phyloP scores from a whole-genome alignment of 2,329 filamentous ascomycete species.

The Aspergillus candidus region DNA sequence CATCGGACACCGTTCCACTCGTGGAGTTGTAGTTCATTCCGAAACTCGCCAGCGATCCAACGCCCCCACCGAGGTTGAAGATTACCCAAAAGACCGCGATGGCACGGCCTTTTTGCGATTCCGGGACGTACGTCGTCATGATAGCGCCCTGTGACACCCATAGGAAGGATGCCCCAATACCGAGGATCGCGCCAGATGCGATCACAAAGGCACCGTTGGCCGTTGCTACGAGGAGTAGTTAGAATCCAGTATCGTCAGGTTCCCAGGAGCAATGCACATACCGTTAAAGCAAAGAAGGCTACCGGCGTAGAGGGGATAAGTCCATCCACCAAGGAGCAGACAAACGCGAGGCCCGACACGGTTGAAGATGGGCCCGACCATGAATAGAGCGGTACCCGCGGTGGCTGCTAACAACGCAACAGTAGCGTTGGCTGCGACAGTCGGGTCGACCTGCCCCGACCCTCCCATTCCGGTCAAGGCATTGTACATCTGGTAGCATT shows the following conservation, averaged over 20 bases:
- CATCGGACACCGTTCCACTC: conserved; percentile 43
- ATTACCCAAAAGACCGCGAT: conserved; percentile 44
- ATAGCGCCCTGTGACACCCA: conserved; percentile 47
- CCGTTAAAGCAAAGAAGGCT: conserved; percentile 41
- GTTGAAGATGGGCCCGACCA: conserved; percentile 42
- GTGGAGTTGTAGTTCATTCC: conserved; percentile 40
- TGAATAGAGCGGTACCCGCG: conserved; percentile 39
- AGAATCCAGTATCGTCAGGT: not conserved
- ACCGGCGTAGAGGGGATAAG: conserved; percentile 43
- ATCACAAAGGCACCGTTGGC: conserved; percentile 42
- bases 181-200: conserved; percentile 41
- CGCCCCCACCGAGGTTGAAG: conserved; percentile 43
- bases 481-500: conserved; percentile 42
- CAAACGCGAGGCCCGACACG: conserved; percentile 39
- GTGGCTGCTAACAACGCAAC: conserved; percentile 42
- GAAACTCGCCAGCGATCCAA: conserved; percentile 42
- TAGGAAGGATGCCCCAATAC: conserved; percentile 41
- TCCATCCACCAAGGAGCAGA: conserved; percentile 43
- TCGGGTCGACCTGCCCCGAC: conserved; percentile 42
- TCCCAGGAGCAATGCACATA: conserved; percentile 8
- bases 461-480: conserved; percentile 43
- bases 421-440: conserved; percentile 43
- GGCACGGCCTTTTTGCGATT: conserved; percentile 40
- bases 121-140: conserved; percentile 44
- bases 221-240: conserved; percentile 16